Evolutionary conservation across 805 yeast genomes (phyloP), one percentile per base, ranked within the genome.

Genomic region (Saccharomycopsis fibuligera): DNA sequence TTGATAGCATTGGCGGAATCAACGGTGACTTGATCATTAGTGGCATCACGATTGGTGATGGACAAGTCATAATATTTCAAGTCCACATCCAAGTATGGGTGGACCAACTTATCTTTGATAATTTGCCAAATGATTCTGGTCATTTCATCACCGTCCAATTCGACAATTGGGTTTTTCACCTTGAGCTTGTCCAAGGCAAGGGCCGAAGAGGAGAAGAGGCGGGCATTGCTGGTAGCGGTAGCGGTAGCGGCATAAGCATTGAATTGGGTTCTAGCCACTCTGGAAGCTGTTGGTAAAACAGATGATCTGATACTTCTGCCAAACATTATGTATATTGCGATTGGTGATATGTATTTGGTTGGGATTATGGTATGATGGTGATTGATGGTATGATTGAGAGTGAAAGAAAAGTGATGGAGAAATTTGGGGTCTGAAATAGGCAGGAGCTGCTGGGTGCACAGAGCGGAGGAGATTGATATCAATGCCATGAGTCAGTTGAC

Each of bases 91-190:
- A 85, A 65, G 62, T 78, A 83, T 5, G 91, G 93, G 52, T 69
- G 62, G 59, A 85, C 75, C 58, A 85, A 72, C 62, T 79, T 76
- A 51, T 74, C 76, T 64, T 83, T 83, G 68, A 85, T 85, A 59
- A 76, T 70, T 54, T 78, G 74, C 93, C 93, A 85, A 64, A 85
- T 85, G 61, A 85, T 83, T 64, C 91, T 52, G 55, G 93, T 85
- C 91, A 83, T 83, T 64, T 85, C 93, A 64, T 85, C 93, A 59
- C 93, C 93, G 60, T 84, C 90, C 61, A 85, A 63, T 57, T 85
- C 93, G 49, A 85, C 93, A 54, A 85, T 70, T 41, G 91, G 91
- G 48, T 73, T 76, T 60, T 77, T 75, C 41, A 85, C 90, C 58
- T 78, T 78, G 62, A 85, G 80, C 62, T 83, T 84, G 48, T 48